Base-by-base conservation (phyloP, 768 basidiomycete species). In the Pulveroboletus frians region DNA sequence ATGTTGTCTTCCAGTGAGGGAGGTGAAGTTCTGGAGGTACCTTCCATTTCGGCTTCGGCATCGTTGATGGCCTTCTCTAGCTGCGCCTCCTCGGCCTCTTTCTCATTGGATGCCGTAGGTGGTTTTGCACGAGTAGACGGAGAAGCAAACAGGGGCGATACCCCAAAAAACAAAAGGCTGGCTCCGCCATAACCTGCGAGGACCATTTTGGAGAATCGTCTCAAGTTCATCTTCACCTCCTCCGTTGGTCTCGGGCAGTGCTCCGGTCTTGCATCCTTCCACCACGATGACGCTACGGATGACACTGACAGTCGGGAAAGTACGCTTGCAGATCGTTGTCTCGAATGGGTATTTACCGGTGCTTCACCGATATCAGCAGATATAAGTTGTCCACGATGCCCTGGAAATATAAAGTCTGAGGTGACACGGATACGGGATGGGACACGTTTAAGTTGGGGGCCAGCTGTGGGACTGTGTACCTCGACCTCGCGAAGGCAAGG, bases 171-270 rank as follows among this genome's bases (percentile, higher is more conserved):
- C 31, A 90, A 67, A 26, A 91, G 73, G 40, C 81, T 83, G 1
- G 88, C 83, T 2, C 90, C 90, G 13, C 89, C 90, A 56, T 92
- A 92, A 3, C 88, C 87, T 1, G 87, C 89, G 7, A 92, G 72
- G 2, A 87, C 85, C 70, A 92, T 80, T 64, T 90, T 89, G 13
- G 87, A 89, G 34, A 89, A 73, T 10, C 90, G 77, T 21, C 88
- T 79, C n/a, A 92, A 68, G 10, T 84, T 87, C 17, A 75, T 63
- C 60, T 84, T 85, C 48, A 88, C 71, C 41, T 85, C 81, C 2
- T 71, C 65, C 53, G 51, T 76, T 67, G 66, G 57, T 48, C 55
- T 68, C 13, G 52, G 57, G 34, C 29, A 57, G n/a, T 57, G 54
- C 30, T 62, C 66, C n/a, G 53, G 45, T n/a, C 46, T 55, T 0